phyloP scores from a whole-genome alignment of 2,329 filamentous ascomycete species.

The Trichoderma lentiforme region DNA sequence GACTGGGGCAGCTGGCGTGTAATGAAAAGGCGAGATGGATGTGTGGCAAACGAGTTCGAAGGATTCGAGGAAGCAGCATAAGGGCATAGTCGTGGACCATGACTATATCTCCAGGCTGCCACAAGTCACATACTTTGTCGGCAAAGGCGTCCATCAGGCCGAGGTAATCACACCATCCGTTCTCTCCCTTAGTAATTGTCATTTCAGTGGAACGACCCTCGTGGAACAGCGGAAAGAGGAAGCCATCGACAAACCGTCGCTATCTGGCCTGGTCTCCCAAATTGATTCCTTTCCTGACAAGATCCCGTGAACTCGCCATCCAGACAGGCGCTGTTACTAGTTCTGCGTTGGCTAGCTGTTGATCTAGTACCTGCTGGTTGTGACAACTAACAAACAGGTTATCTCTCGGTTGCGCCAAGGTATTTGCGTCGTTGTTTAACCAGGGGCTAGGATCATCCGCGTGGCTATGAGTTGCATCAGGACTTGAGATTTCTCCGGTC shows the following conservation, averaged over 20 bases:
- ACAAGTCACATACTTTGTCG: conserved; percentile 78
- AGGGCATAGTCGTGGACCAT: conserved; percentile 93
- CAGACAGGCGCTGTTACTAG: neutral
- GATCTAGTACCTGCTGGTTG: neutral
- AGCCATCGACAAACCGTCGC: neutral
- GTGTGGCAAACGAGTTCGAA: conserved; percentile 78
- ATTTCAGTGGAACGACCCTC: neutral
- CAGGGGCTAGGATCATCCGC: neutral
- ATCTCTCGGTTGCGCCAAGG: neutral
- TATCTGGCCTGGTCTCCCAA: neutral
- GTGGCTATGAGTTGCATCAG: neutral
- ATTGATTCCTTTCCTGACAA: neutral
- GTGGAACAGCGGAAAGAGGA: neutral
- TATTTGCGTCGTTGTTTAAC: neutral
- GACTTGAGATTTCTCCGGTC: neutral
- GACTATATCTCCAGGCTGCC: conserved; percentile 87
- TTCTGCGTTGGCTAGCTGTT: neutral
- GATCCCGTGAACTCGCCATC: neutral
- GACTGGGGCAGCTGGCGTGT: conserved; percentile 79
- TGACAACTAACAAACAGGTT: neutral
- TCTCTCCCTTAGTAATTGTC: conserved; percentile 22
- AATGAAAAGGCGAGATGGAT: conserved; percentile 93
- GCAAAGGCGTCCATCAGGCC: conserved; percentile 89
- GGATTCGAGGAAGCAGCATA: conserved; percentile 78
- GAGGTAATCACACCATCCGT: conserved; percentile 89